These are phyloP conservation scores for Schizothecium vesticola DNA, from an alignment of 495 filamentous ascomycete species.

Conservation along the genomic window DNA sequence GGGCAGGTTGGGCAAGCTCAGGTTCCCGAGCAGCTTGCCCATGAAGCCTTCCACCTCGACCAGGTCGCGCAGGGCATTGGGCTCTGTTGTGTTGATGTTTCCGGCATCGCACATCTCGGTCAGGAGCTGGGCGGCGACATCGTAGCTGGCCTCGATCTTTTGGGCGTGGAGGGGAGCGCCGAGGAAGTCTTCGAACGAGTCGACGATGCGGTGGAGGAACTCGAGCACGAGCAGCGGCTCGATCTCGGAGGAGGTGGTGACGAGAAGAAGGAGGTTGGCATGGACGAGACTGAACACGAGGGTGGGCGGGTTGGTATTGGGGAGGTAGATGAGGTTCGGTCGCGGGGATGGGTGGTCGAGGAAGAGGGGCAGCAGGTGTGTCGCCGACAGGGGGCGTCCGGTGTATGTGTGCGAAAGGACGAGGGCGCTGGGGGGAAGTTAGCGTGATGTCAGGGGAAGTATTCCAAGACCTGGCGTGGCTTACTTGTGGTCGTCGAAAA, in stretches of 20 bases:
- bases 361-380: conserved; percentile 76
- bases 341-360: conserved; percentile 76
- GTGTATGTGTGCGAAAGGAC: conserved; percentile 55
- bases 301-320: conserved; percentile 77
- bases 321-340: conserved; percentile 78
- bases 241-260: conserved; percentile 73
- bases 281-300: conserved; percentile 83
- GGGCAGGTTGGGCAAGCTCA: conserved; percentile 74
- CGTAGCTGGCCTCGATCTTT: conserved; percentile 84
- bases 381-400: conserved; percentile 71
- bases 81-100: conserved; percentile 82
- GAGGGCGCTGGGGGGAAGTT: conserved; percentile 25
- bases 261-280: conserved; percentile 81
- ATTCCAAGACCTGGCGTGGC: conserved; percentile 3
- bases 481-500: conserved; percentile 90
- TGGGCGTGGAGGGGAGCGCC: conserved; percentile 78
- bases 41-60: conserved; percentile 87
- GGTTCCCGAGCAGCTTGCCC: conserved; percentile 83
- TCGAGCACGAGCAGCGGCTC: conserved; percentile 94
- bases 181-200: conserved; percentile 91
- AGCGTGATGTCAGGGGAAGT: neutral
- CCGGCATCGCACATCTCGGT: conserved; percentile 97
- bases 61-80: conserved; percentile 84
- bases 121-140: conserved; percentile 89
- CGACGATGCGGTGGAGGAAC: conserved; percentile 88